Base-by-base conservation (phyloP, 768 basidiomycete species). In the Filobasidium wieringae region DNA sequence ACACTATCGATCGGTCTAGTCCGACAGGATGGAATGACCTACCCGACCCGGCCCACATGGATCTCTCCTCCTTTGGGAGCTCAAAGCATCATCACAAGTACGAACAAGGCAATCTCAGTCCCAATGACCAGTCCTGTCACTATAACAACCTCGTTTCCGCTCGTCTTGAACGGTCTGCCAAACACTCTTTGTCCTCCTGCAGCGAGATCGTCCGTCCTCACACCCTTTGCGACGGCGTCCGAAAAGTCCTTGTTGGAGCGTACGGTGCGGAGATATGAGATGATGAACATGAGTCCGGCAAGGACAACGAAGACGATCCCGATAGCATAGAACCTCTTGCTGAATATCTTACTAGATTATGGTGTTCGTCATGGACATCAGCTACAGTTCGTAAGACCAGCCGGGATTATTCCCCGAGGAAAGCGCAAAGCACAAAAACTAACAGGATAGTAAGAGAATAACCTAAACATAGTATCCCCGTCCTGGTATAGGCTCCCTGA, bases 291-390 rank as follows among this genome's bases (percentile, higher is more conserved):
- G 31, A 53, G 36, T 4, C 36, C n/a, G 11, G 52, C 31, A 12
- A 53, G 52, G 7, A 53, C 34, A 15, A 36, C 29, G 33, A 34
- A 53, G n/a, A 53, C 31, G 31, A 53, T 34, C 15, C 52, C 52
- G 26, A 53, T 7, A 8, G 36, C n/a, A 36, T 34, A 53, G 36
- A 53, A 53, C n/a, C 30, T 32, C 29, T 53, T n/a, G 36, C 34
- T 36, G 34, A 53, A 53, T 32, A 53, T 53, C 36, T 53, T 53
- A 19, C 52, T 53, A 34, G n/a, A n/a, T n/a, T n/a, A n/a, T n/a
- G n/a, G n/a, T n/a, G n/a, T n/a, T n/a, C n/a, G n/a, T n/a, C n/a
- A n/a, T n/a, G n/a, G n/a, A n/a, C 43, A 39, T 22, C n/a, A 47
- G 12, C 22, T n/a, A 47, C 43, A 11, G 27, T 39, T 39, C 37